Conservation (phyloP, 805 yeast genomes). For the Nakazawaea anatomiae region DNA sequence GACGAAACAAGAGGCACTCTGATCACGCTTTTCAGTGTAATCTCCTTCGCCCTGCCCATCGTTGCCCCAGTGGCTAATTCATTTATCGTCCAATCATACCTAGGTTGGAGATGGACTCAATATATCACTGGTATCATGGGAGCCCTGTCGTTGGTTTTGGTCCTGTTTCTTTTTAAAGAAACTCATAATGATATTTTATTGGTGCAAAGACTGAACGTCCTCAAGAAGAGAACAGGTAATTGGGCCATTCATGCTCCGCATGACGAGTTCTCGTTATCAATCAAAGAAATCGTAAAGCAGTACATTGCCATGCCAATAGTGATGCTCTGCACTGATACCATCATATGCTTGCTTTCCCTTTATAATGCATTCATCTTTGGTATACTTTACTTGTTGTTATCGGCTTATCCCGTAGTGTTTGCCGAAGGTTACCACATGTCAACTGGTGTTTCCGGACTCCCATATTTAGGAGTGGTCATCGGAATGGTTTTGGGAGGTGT, state of each 20-base stretch:
- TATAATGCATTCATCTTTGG: constrained; percentile 81
- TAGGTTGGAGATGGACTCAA: constrained; percentile 84
- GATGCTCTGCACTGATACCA: constrained; percentile 69
- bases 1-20: constrained; percentile 69
- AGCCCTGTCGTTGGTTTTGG: constrained; percentile 32
- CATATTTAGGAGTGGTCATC: constrained; percentile 69
- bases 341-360: constrained; percentile 57
- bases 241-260: constrained; percentile 82
- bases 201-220: constrained; percentile 51
- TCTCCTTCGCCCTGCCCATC: constrained; percentile 76
- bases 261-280: constrained; percentile 51
- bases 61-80: constrained; percentile 77
- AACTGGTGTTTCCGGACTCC: constrained; percentile 67
- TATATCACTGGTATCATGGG: constrained; percentile 65
- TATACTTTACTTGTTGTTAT: constrained; percentile 64
- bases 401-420: constrained; percentile 74
- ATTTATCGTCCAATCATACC: constrained; percentile 48
- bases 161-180: constrained; percentile 47
- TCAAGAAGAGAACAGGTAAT: constrained; percentile 66
- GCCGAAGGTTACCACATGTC: constrained; percentile 52
- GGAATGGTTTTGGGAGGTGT: constrained; percentile 60
- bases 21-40: constrained; percentile 60
- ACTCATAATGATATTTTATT: constrained; percentile 68
- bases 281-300: constrained; percentile 55
- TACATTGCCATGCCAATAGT: constrained; percentile 62